These are phyloP conservation scores for Symbiodinium natans DNA, from an alignment of 73 alveolate species.

Conservation along the genomic window DNA sequence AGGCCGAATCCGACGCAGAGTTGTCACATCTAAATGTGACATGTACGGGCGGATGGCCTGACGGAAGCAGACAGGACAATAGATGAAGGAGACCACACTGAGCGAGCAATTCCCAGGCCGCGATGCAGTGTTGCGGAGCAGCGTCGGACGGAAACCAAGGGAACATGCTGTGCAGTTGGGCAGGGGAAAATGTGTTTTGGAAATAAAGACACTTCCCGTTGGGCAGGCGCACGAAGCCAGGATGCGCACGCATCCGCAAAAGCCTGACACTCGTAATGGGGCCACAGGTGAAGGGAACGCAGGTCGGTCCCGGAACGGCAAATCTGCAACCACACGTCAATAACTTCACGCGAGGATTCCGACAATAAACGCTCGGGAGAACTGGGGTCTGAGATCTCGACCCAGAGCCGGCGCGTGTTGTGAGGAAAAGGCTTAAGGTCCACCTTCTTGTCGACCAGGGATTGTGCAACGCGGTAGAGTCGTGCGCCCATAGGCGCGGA, in stretches of 20 bases:
- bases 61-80: not conserved
- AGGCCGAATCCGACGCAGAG: not conserved
- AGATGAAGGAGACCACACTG: not conserved
- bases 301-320: not conserved
- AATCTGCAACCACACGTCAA: not conserved
- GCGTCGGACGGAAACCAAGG: not conserved
- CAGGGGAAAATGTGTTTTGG: not conserved
- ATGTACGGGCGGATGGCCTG: not conserved
- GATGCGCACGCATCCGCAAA: not conserved
- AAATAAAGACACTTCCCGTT: too few species aligned
- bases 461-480: not conserved
- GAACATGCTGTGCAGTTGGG: not conserved
- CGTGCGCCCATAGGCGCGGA: not conserved
- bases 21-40: not conserved
- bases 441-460: not conserved
- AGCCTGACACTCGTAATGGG: not conserved
- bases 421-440: too few species aligned
- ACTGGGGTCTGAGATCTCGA: too few species aligned
- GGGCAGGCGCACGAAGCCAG: not conserved
- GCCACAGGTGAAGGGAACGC: not conserved
- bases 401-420: too few species aligned
- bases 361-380: too few species aligned
- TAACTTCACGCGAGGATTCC: not conserved
- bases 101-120: not conserved
- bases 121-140: not conserved